Evolutionary conservation across 805 yeast species (phyloP).

Genomic region (Candida loeiensis): DNA sequence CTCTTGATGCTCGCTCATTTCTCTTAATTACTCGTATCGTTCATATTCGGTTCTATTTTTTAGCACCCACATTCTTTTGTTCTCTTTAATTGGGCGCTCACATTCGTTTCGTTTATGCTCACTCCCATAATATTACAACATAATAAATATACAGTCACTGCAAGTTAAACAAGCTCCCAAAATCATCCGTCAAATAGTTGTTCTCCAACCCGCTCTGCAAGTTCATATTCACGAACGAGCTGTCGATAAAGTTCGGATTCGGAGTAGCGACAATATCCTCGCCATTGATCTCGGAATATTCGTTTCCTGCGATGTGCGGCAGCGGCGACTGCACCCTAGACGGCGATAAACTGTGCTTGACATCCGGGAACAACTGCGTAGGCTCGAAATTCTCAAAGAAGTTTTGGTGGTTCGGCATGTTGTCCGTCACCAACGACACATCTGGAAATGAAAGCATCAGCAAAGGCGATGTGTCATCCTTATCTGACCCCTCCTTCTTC

Average conservation of each 20-base stretch:
- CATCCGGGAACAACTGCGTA: slow-evolving; percentile 50
- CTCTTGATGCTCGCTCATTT: too few species aligned
- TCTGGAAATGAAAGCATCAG: slow-evolving; percentile 44
- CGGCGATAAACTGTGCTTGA: slow-evolving; percentile 32
- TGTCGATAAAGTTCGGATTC: slow-evolving; percentile 39
- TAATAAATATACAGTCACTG: slow-evolving; percentile 2
- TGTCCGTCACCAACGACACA: slow-evolving; percentile 54
- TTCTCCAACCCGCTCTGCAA: slow-evolving; percentile 33
- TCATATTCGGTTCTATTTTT: too few species aligned
- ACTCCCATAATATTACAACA: not conserved
- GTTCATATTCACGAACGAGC: slow-evolving; percentile 41
- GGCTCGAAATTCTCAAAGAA: slow-evolving; percentile 55
- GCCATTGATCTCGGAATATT: slow-evolving; percentile 18
- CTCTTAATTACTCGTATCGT: too few species aligned
- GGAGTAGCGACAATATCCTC: slow-evolving; percentile 24
- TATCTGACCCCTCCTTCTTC: slow-evolving; percentile 8
- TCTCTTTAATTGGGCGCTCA: too few species aligned
- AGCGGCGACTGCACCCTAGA: slow-evolving; percentile 37
- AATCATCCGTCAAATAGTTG: slow-evolving; percentile 20
- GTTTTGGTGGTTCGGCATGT: slow-evolving; percentile 43
- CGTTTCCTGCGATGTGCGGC: slow-evolving; percentile 1
- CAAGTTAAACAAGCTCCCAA: slow-evolving; percentile 30
- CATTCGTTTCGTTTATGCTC: too few species aligned
- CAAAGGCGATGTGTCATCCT: slow-evolving; percentile 32
- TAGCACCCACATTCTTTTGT: too few species aligned